Evolutionary conservation across 768 basidiomycete species (phyloP).

Genomic region (Calocybe cyanea): DNA sequence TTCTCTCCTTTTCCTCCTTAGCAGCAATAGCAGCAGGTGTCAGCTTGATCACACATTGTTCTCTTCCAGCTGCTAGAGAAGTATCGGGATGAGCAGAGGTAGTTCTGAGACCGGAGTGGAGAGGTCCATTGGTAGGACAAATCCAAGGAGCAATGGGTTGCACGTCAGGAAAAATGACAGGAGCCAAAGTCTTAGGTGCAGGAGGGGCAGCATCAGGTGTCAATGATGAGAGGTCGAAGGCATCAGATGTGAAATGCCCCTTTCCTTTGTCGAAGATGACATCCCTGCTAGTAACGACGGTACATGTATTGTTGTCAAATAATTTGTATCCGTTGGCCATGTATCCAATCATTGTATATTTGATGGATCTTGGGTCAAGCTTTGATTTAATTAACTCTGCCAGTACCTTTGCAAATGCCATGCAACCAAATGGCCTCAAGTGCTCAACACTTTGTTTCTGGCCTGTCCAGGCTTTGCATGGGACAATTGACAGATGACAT

Average conservation of each 20-base stretch:
- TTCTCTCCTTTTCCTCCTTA: too few relatives aligned
- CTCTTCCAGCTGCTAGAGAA: neutral
- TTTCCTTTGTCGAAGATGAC: too few relatives aligned
- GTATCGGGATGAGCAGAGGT: neutral
- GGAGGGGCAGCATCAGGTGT: neutral
- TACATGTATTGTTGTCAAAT: neutral
- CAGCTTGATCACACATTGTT: neutral
- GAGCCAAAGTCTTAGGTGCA: neutral
- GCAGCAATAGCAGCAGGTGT: too few relatives aligned
- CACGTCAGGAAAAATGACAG: too few relatives aligned
- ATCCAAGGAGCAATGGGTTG: neutral
- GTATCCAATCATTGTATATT: too few relatives aligned
- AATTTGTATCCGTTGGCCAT: slow-evolving; percentile 6
- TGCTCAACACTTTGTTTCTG: neutral
- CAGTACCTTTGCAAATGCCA: neutral
- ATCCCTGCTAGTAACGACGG: neutral
- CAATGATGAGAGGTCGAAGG: neutral
- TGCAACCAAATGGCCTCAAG: neutral
- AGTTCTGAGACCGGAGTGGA: neutral
- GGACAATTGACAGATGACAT: neutral
- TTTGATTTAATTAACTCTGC: neutral
- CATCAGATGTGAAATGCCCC: neutral
- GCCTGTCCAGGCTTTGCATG: neutral
- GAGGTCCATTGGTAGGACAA: neutral
- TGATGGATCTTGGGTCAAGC: neutral